Base-by-base conservation (phyloP, 2,329 filamentous ascomycete genomes). In the Leptographium wingfieldii region DNA sequence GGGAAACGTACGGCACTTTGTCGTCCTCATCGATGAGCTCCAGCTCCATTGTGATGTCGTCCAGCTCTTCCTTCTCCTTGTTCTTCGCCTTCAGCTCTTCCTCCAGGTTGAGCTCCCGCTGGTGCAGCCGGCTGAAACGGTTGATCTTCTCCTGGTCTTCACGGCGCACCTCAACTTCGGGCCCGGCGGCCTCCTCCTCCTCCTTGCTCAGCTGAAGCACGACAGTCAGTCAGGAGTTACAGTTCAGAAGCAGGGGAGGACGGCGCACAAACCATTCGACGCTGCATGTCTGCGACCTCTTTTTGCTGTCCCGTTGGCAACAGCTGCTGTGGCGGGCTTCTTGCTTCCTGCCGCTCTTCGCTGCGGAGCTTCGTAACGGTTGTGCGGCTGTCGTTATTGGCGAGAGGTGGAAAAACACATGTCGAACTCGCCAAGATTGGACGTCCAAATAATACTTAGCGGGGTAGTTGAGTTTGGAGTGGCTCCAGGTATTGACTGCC, bases 131-230 rank as follows among this genome's bases (percentile, higher is more conserved):
- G 73, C 92, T 96, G 79, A 99, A 99, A 65, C 85, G 87, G 76
- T 99, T 99, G 83, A 99, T 99, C 76, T 94, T 95, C 76, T 97
- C 92, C 74, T 99, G 94, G 72, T 99, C 94, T 72, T 97, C 92
- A 69, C 92, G 88, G 62, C 94, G 88, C 61, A 99, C 94, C 73
- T 96, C 89, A 67, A 91, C 87, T 71, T 99, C 94, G 66, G 94
- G 88, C 63, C 83, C 81, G 58, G 80, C 80, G 25, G 85, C 79
- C 61, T 85, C 86, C 61, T 85, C 86, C 68, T 97, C 92, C 72
- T 96, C 92, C 71, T 90, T 95, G 54, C 90, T 90, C 66, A 99
- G 87, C 94, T 97, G 16, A 16, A 6, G 38, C 38, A 69, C 31
- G 27, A 29, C 11, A 53, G 29, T 38, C 31, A 54, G 52, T 54